phyloP scores from a whole-genome alignment of 495 filamentous ascomycete genomes.

The Penicillium cataractarum region DNA sequence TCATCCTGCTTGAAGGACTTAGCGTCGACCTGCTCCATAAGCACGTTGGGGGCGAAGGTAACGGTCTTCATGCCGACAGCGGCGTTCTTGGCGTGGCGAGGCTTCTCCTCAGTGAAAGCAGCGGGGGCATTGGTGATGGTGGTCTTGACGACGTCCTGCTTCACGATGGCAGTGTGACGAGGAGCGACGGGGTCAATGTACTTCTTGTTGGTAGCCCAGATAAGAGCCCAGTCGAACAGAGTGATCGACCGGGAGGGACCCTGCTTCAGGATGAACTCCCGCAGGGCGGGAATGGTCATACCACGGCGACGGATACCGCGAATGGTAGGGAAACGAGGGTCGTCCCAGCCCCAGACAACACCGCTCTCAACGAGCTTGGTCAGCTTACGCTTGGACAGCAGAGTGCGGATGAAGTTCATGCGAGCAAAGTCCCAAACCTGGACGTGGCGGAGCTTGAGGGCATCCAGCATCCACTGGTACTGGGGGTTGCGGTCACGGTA shows the following conservation, averaged over 20 bases:
- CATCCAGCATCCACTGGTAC: constrained; percentile 94
- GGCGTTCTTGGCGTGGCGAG: constrained; percentile 85
- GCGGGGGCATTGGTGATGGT: constrained; percentile 69
- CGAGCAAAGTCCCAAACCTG: constrained; percentile 98
- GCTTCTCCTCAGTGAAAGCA: constrained; percentile 71
- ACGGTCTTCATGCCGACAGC: constrained; percentile 85
- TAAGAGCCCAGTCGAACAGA: constrained; percentile 86
- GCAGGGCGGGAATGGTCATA: constrained; percentile 85
- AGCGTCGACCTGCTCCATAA: constrained; percentile 87
- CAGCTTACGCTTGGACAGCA: constrained; percentile 93
- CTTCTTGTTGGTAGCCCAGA: constrained; percentile 97
- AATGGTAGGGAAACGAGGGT: constrained; percentile 93
- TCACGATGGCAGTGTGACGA: constrained; percentile 78
- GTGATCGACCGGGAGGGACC: constrained; percentile 87
- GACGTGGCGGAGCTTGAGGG: constrained; percentile 81
- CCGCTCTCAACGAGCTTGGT: constrained; percentile 89
- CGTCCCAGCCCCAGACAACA: constrained; percentile 90
- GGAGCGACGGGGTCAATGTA: constrained; percentile 87
- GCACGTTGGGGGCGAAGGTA: constrained; percentile 66
- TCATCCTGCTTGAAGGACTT: constrained; percentile 79
- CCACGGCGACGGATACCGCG: constrained; percentile 86
- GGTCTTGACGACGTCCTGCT: constrained; percentile 67
- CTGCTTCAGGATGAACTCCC: constrained; percentile 92
- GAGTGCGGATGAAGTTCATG: constrained; percentile 91
- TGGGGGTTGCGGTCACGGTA: constrained; percentile 97